phyloP scores from a whole-genome alignment of 176 grass and related monocot species.

The Hordeum marinum region DNA sequence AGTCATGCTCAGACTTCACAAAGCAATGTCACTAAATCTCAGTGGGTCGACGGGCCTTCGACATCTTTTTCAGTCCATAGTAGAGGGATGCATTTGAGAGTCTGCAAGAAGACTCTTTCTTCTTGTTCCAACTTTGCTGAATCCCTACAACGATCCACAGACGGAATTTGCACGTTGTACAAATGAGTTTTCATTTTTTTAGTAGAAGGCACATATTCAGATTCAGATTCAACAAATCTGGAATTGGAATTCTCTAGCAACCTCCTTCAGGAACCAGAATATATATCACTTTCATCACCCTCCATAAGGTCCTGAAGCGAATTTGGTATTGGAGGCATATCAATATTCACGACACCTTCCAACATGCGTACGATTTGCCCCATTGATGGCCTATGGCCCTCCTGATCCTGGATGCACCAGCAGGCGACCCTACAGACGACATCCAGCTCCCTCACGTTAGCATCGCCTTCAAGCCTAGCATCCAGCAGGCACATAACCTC shows the following conservation, averaged over 20 bases:
- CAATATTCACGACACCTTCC: background rate
- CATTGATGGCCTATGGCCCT: background rate
- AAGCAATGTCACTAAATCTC: too few species aligned
- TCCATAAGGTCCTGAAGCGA: constrained; percentile 22
- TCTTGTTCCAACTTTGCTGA: background rate
- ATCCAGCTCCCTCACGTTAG: background rate
- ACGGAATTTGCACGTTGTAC: background rate
- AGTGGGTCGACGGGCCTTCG: too few species aligned
- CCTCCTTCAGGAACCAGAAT: background rate
- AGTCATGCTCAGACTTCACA: too few species aligned
- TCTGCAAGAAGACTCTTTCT: background rate
- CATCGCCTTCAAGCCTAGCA: background rate
- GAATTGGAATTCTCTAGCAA: background rate
- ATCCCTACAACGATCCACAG: background rate
- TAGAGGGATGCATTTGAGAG: background rate
- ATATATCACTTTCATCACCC: background rate
- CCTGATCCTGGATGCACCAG: constrained; percentile 24
- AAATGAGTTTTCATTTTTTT: background rate
- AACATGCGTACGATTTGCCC: constrained; percentile 10
- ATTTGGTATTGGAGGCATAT: constrained; percentile 12
- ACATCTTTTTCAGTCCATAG: too few species aligned
- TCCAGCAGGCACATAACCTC: constrained; percentile 25
- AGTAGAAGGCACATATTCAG: background rate
- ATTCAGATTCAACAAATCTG: background rate
- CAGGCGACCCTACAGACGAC: constrained; percentile 1